A percentile compares a stretch with the other conserved stretches of the same genome.
Evolutionary conservation across 495 filamentous ascomycete genomes (phyloP).

Genomic region (Hypoxylon fuscum): DNA sequence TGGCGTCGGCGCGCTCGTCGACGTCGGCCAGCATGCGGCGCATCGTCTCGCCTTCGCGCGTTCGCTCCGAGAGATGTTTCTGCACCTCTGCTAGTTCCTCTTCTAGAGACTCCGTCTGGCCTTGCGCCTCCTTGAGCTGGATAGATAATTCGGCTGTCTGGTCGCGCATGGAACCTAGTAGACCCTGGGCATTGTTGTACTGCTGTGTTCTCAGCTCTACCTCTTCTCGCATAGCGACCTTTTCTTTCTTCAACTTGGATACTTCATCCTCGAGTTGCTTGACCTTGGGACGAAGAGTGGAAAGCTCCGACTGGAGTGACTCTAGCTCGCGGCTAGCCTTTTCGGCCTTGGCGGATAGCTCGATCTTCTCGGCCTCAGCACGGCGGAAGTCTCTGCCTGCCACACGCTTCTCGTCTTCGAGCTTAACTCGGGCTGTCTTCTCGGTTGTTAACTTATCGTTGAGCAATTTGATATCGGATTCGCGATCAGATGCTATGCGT

Average conservation of each 20-base stretch:
- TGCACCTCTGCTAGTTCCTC: conserved; percentile 92
- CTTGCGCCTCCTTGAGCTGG: conserved; percentile 90
- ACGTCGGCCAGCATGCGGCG: conserved; percentile 85
- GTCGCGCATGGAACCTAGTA: conserved; percentile 91
- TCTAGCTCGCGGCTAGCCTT: conserved; percentile 71
- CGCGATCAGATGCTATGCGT: conserved; percentile 73
- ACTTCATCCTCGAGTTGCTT: conserved; percentile 77
- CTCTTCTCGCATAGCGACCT: conserved; percentile 77
- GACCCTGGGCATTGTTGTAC: conserved; percentile 80
- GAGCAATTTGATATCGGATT: conserved; percentile 77
- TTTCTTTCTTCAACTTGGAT: conserved; percentile 69
- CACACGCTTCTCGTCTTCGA: conserved; percentile 78
- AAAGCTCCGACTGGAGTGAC: conserved; percentile 73
- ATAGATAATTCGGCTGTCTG: conserved; percentile 87
- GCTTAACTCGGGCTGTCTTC: conserved; percentile 71
- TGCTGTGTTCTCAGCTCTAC: conserved; percentile 85
- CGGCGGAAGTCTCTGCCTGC: conserved; percentile 78
- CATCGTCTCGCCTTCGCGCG: conserved; percentile 97
- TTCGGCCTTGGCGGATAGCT: conserved; percentile 76
- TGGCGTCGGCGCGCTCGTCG: conserved; percentile 79
- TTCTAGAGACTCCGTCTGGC: conserved; percentile 85
- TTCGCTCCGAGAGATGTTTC: conserved; percentile 86
- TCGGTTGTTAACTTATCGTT: conserved; percentile 80
- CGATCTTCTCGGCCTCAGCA: conserved; percentile 78
- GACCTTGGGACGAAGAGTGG: conserved; percentile 67